A percentile compares a stretch with the other conserved stretches of the same genome.
These are phyloP conservation scores for Orbilia quercus DNA, from an alignment of 2,329 filamentous ascomycete genomes.

Conservation along the genomic window DNA sequence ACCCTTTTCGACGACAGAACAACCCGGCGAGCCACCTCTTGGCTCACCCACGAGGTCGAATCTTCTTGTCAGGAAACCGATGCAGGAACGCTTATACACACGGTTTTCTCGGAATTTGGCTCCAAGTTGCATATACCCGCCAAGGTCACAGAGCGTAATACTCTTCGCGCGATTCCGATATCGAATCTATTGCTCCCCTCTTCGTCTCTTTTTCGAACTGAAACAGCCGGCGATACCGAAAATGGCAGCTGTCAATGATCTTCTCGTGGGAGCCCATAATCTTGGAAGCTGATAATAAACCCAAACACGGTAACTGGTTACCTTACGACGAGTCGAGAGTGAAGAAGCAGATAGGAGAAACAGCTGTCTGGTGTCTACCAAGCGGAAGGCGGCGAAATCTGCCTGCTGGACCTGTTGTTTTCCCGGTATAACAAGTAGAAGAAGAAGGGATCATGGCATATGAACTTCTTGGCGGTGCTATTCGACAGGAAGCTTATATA, in stretches of 20 bases:
- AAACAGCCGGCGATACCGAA: constrained; percentile 11
- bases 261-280: constrained; percentile 20
- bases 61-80: neutral
- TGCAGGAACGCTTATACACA: constrained; percentile 20
- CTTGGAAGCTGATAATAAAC: constrained; percentile 12
- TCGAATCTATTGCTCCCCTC: neutral
- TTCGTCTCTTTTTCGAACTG: neutral
- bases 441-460: neutral
- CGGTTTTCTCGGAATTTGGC: constrained; percentile 8
- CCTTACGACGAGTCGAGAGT: neutral
- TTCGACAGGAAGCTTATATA: constrained; percentile 36
- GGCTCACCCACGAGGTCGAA: no score
- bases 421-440: constrained; percentile 17
- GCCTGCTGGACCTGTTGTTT: constrained; percentile 10
- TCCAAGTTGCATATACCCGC: neutral
- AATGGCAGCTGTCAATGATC: constrained; percentile 46
- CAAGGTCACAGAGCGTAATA: neutral
- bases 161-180: neutral
- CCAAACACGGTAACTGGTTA: constrained; percentile 24
- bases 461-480: constrained; percentile 21
- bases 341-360: neutral
- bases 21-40: no score
- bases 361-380: neutral
- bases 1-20: neutral
- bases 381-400: constrained; percentile 41